Evolutionary conservation across 78 protist species (phyloP).

Genomic region (Cavenderia fasciculata): DNA sequence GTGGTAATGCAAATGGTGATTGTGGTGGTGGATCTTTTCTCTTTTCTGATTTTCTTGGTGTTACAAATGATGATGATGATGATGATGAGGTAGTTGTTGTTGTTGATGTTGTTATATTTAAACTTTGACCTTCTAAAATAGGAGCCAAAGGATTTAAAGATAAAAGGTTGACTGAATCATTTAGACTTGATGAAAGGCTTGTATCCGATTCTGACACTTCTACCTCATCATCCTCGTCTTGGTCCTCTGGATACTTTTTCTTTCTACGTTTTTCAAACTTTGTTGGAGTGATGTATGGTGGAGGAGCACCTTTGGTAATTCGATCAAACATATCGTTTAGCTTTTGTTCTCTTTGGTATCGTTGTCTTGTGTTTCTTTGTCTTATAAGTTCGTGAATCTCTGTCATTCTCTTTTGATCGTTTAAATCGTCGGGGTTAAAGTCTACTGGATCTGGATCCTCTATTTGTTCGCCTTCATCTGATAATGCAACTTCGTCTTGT

Average conservation of each 20-base stretch:
- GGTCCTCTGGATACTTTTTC: neutral
- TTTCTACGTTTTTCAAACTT: conserved; percentile 51
- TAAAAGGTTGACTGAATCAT: no score
- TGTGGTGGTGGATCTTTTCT: no score
- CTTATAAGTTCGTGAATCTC: conserved; percentile 27
- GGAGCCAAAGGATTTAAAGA: neutral
- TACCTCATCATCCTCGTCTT: neutral
- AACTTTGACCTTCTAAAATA: neutral
- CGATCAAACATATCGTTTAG: conserved; percentile 39
- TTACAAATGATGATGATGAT: conserved; percentile 1
- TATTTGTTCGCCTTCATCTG: neutral
- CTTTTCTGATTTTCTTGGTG: no score
- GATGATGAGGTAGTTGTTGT: neutral
- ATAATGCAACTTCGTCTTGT: neutral
- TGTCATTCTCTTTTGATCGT: neutral
- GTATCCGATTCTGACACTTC: no score
- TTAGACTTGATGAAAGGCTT: no score
- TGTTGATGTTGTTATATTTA: conserved; percentile 1
- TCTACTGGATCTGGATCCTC: conserved; percentile 66
- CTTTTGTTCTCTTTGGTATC: conserved; percentile 32
- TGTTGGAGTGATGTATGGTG: conserved; percentile 72
- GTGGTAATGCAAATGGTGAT: no score
- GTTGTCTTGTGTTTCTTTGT: conserved; percentile 24
- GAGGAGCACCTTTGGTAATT: conserved; percentile 52
- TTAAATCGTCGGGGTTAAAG: conserved; percentile 40